Percentiles rank a stretch among this genome's conserved stretches.
phyloP scores from a whole-genome alignment of 192 early-diverging fungal species.

The Gamsiella multidivaricata region DNA sequence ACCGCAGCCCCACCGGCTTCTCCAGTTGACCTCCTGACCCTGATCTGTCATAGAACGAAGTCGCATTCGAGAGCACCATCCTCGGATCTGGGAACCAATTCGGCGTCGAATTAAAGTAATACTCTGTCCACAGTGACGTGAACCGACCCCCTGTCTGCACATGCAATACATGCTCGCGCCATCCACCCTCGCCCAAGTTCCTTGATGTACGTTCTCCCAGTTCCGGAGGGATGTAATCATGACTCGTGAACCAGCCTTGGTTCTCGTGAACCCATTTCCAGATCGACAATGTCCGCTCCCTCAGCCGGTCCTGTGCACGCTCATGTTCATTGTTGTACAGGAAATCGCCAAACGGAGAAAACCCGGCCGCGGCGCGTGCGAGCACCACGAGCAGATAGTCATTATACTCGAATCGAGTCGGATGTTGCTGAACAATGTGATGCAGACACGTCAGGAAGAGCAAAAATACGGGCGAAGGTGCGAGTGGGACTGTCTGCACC shows the following conservation, averaged over 20 bases:
- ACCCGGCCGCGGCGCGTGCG: conserved; percentile 44
- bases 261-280: conserved; percentile 53
- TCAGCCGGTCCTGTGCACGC: conserved; percentile 21
- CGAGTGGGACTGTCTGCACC: background rate
- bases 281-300: conserved; percentile 45
- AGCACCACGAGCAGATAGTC: conserved; percentile 53
- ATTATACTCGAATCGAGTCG: conserved; percentile 54
- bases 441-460: conserved; percentile 58
- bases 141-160: conserved; percentile 50
- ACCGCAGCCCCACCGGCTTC: background rate
- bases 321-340: conserved; percentile 56
- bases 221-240: conserved; percentile 14
- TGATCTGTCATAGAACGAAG: background rate
- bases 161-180: conserved; percentile 39
- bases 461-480: conserved; percentile 55
- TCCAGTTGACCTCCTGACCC: background rate
- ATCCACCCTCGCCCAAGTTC: background rate
- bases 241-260: conserved; percentile 52
- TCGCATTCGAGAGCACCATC: conserved; percentile 6
- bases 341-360: conserved; percentile 59
- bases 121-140: conserved; percentile 53
- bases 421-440: conserved; percentile 54
- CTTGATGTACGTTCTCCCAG: no score
- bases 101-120: conserved; percentile 43
- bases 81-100: conserved; percentile 28